Base-by-base conservation (phyloP, 768 basidiomycete genomes). In the Kwoniella sp. region DNA sequence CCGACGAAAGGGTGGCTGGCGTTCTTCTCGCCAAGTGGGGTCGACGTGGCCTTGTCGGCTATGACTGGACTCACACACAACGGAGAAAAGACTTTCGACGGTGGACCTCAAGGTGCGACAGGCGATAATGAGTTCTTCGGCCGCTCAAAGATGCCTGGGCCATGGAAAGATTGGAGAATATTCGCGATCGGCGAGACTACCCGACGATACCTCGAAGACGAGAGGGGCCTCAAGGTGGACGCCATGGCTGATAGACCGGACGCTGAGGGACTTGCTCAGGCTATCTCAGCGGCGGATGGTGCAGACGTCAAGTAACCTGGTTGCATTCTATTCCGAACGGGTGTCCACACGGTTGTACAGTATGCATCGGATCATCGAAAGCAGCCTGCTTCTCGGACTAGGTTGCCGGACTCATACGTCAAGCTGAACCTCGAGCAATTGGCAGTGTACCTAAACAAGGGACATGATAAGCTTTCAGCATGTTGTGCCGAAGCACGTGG, bases 101-200 rank as follows among this genome's bases (percentile, higher is more conserved):
- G 20, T 23, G 37, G 17, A 25, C 8, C 15, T 23, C n/a, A 26
- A 9, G 54, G 17, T 17, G 8, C 25, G 3, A 29, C 29, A 4
- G 26, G 12, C 53, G 61, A 9, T 20, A 17, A 25, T 31, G 15
- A 15, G 53, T n/a, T 31, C 1, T 25, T 30, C 26, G 28, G 31
- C 15, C 41, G 3, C n/a, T 37, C 11, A 11, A 17, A 9, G 41
- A 17, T 20, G 17, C 5, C 8, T 45, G n/a, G n/a, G n/a, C n/a
- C n/a, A n/a, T 62, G 62, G 62, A 22, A 29, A 58, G 57, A 38
- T 15, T 65, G 63, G 63, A 59, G 55, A 51, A 38, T 65, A 3
- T 65, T 58, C 15, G 63, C 41, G 4, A 65, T 65, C 20, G 63
- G 63, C 9, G 63, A 65, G 28, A 65, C 63, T 2, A 65, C 63